Evolutionary conservation across 2,329 filamentous ascomycete species (phyloP), one percentile per base, ranked within the genome.

Genomic region (Diaporthe citri): DNA sequence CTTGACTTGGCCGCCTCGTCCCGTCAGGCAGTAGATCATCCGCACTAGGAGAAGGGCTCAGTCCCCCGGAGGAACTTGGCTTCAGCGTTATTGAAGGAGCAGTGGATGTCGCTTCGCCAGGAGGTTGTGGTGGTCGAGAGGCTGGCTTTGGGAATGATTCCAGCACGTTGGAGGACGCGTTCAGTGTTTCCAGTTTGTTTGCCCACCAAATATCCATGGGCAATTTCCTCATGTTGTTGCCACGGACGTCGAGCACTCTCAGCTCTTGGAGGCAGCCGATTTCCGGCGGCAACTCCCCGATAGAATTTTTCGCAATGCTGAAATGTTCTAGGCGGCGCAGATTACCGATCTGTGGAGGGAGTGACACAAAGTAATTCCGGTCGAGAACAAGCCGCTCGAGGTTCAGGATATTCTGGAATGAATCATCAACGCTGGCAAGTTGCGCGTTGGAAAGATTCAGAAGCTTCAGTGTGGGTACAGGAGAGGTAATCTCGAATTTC

Each of bases 151-250:
- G 97, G 81, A 99, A 98, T 55, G 91, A 92, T 69, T 96, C 93
- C 28, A 99, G 88, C 9, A 98, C 93, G 79, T 99, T 99, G 15
- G 97, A 98, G 0, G 96, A 98, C 17, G 97, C 93, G 79, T 99
- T 99, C 75, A 99, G 89, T 0, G 93, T 96, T 83, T 98, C 96
- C 72, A 99, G 85, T 81, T 93, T 95, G 79, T 93, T 93, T 70
- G 96, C 96, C 88, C 95, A 96, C 97, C 97, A 99, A n/a, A 99
- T 89, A 81, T 99, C 97, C 81, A 94, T 91, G 2, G 97, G 97
- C 43, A 99, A 87, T 80, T 93, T 93, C 78, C 93, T 93, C 74
- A 99, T 90, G 81, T 98, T 99, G 86, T 98, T 99, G 81, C 97
- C 95, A 77, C 96, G 91, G 25, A 98, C 90, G 81, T 99, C 96